These are phyloP conservation scores for Wickerhamiella alocasiicola DNA, from an alignment of 805 yeast species.

Conservation along the genomic window DNA sequence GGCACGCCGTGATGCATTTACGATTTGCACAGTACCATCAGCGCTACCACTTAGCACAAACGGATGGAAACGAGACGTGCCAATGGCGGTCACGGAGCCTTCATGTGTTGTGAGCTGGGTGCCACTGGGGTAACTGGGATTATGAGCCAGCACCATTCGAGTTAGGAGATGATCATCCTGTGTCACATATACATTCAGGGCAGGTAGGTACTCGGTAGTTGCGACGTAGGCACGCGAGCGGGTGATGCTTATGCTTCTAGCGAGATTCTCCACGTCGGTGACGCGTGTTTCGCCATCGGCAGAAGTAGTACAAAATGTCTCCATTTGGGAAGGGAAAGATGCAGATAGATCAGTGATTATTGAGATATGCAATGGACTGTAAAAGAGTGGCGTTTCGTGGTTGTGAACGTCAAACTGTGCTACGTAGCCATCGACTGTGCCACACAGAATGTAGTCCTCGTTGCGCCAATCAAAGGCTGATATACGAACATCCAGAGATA, in stretches of 20 bases:
- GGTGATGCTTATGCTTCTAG: background rate
- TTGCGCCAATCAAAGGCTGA: constrained; percentile 39
- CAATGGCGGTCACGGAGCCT: constrained; percentile 32
- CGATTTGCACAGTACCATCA: constrained; percentile 36
- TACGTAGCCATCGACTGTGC: constrained; percentile 45
- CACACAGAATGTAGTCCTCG: constrained; percentile 34
- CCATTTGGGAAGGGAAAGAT: constrained; percentile 26
- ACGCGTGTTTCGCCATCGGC: constrained; percentile 34
- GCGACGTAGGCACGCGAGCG: constrained; percentile 1
- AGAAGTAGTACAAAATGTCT: constrained; percentile 28
- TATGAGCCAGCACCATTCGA: constrained; percentile 30
- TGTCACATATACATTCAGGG: constrained; percentile 28
- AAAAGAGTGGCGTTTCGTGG: constrained; percentile 27
- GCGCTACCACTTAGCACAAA: constrained; percentile 36
- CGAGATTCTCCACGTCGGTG: constrained; percentile 27
- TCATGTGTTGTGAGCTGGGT: constrained; percentile 30
- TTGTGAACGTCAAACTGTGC: constrained; percentile 40
- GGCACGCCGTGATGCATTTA: constrained; percentile 30
- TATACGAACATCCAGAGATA: constrained; percentile 26
- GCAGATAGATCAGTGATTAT: constrained; percentile 29
- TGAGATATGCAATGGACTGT: constrained; percentile 31
- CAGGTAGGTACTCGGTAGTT: constrained; percentile 5
- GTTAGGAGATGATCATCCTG: constrained; percentile 33
- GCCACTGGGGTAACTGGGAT: constrained; percentile 23
- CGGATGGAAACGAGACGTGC: constrained; percentile 36